Evolutionary conservation across 2,329 filamentous ascomycete species (phyloP), one percentile per base, ranked within the genome.

Genomic region (Plenodomus biglobosus): DNA sequence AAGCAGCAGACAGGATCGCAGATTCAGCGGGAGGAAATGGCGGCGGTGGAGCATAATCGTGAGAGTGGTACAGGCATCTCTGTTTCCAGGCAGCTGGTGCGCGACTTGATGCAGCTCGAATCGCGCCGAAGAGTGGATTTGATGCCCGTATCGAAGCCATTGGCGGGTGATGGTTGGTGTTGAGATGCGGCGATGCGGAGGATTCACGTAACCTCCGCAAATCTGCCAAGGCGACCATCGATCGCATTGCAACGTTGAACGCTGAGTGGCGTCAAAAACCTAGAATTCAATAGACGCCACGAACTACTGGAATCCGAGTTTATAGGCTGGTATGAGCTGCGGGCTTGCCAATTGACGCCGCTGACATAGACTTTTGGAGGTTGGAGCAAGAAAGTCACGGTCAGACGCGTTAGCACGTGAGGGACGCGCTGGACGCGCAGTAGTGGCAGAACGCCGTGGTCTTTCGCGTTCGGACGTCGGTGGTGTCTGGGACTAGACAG

Each of bases 1-100:
- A 83, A 16, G 92, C 87, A n/a, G 90, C 84, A 38, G 86, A 80
- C 54, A 99, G 87, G 68, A 97, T 95, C 47, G 82, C 76, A 37
- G 80, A 76, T 77, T 96, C 90, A 69, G 81, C 79, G 53, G 78
- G 72, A 65, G 80, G 84, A 78, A 90, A 95, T 53, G 81, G 79
- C 2, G 82, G 76, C 13, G 83, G 76, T 44, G 66, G 60, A 7
- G 52, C 58, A 44, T 70, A 65, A 30, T 72, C 69, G 39, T 70
- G 68, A 6, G 70, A 72, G 44, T 72, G 70, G 45, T 71, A 73
- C 8, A 46, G 37, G 38, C 61, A 58, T 42, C 40, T 52, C 42
- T 64, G 64, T 43, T 54, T 46, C 42, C 51, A 53, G 8, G 44
- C 24, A 27, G 52, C 50, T 37, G 47, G 38, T 7, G 53, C 50